Evolutionary conservation across 176 grass and related monocot genomes (phyloP), one percentile per base, ranked within the genome.

Genomic region (Pontederia crassipes): DNA sequence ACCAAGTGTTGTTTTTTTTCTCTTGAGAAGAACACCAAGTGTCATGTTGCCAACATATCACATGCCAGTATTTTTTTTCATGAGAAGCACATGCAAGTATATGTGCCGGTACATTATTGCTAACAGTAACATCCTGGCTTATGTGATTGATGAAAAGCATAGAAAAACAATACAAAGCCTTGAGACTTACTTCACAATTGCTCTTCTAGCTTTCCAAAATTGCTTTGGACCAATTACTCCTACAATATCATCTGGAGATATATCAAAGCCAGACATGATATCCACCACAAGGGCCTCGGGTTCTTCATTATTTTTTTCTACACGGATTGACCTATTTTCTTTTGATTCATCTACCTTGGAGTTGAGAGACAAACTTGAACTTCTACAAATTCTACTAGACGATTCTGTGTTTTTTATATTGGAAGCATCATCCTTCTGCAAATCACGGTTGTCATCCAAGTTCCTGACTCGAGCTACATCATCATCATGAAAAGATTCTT

Each of bases 101-200:
- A 40, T 40, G 32, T 40, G 32, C 1, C 32, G 3, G 6, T 40
- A 40, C 32, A 40, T 40, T 40, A 40, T 40, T 40, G 6, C 6
- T 40, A 40, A 40, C 32, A 40, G 32, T 40, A 40, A 40, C 32
- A 40, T 40, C 32, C 32, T 24, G 20, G 20, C 20, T 24, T 24
- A 24, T 24, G 20, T 24, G 20, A 24, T 24, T 48, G 16, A 47
- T 10, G 17, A 18, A 13, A 18, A 63, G 47, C 18, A 20, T 9
- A 17, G 10, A 45, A 6, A 45, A 2, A 2, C 6, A 28, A 11
- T 50, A 27, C 55, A 4, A 18, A 57, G 8, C 11, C 17, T 59
- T 8, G 2, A 24, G 48, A 74, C 82, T 83, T 81, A 95, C 90
- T 86, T 83, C 24, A 84, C 69, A 60, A 95, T 95, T 64, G 66